Percentiles rank a stretch among this genome's conserved stretches.
phyloP scores from a whole-genome alignment of 2,329 filamentous ascomycete genomes.

The Phialophora expanda region DNA sequence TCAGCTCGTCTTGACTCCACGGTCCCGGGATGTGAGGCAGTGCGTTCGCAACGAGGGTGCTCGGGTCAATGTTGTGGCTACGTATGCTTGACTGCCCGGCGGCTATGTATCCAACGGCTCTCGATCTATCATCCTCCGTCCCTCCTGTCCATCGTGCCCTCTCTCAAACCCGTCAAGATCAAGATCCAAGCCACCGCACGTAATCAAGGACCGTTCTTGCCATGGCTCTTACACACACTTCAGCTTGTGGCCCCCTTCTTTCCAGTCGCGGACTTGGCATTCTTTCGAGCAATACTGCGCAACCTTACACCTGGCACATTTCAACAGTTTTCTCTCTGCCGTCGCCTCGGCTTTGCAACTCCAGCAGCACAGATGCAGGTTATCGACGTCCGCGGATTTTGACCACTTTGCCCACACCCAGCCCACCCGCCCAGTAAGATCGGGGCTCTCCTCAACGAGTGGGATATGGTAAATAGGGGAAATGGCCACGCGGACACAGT shows the following conservation, averaged over 20 bases:
- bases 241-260: constrained; percentile 8
- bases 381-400: neutral
- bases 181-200: neutral
- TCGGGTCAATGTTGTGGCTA: too few relatives aligned
- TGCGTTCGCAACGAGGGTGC: too few relatives aligned
- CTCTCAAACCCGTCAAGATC: neutral
- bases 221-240: neutral
- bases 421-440: constrained; percentile 5
- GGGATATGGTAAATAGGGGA: constrained; percentile 44
- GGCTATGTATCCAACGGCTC: too few relatives aligned
- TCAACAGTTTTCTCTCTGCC: constrained; percentile 1
- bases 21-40: too few relatives aligned
- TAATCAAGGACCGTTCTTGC: neutral
- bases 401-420: neutral
- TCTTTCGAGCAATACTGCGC: constrained; percentile 20
- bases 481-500: constrained; percentile 43
- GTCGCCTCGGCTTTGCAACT: neutral
- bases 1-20: too few relatives aligned
- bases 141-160: neutral
- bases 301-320: constrained; percentile 5
- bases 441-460: constrained; percentile 38
- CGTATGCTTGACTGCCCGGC: too few relatives aligned
- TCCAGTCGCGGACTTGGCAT: constrained; percentile 15
- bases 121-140: too few relatives aligned
- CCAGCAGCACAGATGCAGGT: neutral